Evolutionary conservation across 108 stramenopile species (phyloP).

Genomic region (Parietichytrium sp.): DNA sequence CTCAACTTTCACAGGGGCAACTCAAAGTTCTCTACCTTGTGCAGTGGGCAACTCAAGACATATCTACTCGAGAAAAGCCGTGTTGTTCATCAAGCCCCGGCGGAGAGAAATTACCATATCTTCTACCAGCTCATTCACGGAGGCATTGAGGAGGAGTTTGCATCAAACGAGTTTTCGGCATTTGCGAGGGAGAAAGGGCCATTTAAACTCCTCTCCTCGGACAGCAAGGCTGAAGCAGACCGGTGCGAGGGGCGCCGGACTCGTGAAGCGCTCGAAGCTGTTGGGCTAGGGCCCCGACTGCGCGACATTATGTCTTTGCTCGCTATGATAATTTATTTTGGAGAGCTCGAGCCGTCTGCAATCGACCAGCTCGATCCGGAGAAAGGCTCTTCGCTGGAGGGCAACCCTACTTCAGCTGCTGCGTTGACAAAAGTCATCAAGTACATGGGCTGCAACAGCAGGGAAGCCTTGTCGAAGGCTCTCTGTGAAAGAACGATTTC

Average conservation of each 20-base stretch:
- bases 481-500: background rate
- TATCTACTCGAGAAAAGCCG: slow-evolving; percentile 67
- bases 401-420: too few relatives aligned
- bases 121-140: slow-evolving; percentile 55
- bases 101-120: slow-evolving; percentile 63
- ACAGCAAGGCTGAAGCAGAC: background rate
- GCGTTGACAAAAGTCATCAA: too few relatives aligned
- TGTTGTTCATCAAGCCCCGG: slow-evolving; percentile 47
- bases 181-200: background rate
- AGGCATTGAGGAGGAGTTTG: background rate
- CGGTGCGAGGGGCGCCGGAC: slow-evolving; percentile 31
- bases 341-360: slow-evolving; percentile 37
- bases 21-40: background rate
- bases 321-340: background rate
- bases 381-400: too few relatives aligned
- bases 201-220: background rate
- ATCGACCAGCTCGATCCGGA: too few relatives aligned
- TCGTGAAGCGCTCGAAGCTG: background rate
- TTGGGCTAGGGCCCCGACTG: background rate
- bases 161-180: background rate
- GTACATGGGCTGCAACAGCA: too few relatives aligned
- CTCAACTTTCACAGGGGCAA: slow-evolving; percentile 43
- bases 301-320: background rate
- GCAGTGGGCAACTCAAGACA: slow-evolving; percentile 46
- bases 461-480: too few relatives aligned